These are phyloP conservation scores for Nannochloris sp. DNA, from an alignment of 139 green algal genomes.

Conservation along the genomic window DNA sequence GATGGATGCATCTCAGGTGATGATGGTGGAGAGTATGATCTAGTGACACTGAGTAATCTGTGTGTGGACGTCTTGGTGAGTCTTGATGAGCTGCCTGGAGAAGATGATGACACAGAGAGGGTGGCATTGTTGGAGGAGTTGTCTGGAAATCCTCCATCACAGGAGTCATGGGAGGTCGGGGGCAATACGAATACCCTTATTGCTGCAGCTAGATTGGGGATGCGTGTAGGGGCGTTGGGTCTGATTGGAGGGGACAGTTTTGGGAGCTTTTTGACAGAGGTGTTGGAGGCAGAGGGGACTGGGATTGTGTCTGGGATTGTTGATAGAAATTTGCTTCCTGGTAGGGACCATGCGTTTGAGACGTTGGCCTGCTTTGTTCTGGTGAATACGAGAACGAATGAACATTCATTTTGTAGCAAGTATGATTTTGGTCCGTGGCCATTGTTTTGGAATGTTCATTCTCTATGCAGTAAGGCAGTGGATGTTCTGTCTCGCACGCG, in stretches of 20 bases:
- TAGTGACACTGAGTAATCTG: constrained; percentile 73
- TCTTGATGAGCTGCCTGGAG: constrained; percentile 38
- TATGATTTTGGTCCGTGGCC: constrained; percentile 93
- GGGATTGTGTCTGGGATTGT: background rate
- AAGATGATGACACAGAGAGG: constrained; percentile 21
- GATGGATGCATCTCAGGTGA: background rate
- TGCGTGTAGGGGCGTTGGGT: constrained; percentile 55
- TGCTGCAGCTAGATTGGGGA: constrained; percentile 73
- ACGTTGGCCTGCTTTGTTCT: constrained; percentile 94
- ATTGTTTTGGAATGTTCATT: constrained; percentile 51
- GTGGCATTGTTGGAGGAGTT: constrained; percentile 41
- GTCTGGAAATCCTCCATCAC: constrained; percentile 19
- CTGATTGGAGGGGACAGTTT: constrained; percentile 74
- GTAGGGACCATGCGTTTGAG: constrained; percentile 1
- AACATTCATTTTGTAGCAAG: constrained; percentile 70
- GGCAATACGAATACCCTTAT: constrained; percentile 89
- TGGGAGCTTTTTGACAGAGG: constrained; percentile 63
- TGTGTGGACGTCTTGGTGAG: constrained; percentile 75
- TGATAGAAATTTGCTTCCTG: constrained; percentile 12
- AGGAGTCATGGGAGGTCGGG: constrained; percentile 54
- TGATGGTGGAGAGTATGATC: constrained; percentile 31
- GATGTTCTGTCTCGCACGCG: constrained; percentile 28
- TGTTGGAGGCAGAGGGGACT: constrained; percentile 46
- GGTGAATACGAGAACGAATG: constrained; percentile 25
- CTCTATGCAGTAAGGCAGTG: constrained; percentile 1